Conservation (phyloP, 1,284 basidiomycete species). For the Leccinum griseonigrum region DNA sequence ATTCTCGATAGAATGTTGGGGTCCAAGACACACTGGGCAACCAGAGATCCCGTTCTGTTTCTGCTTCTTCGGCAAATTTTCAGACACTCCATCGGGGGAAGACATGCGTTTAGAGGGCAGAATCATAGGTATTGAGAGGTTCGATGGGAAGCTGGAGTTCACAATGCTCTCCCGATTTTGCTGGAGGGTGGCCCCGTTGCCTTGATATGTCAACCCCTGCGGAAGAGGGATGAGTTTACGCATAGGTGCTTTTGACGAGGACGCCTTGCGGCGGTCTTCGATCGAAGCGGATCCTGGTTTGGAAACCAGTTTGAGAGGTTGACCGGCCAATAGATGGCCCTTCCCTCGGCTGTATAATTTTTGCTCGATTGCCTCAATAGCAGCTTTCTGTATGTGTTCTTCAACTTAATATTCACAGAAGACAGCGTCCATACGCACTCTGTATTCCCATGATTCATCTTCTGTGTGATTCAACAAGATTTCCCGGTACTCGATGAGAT, state of each 20-base stretch:
- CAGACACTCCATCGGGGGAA: conserved; percentile 29
- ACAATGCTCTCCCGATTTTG: conserved; percentile 3
- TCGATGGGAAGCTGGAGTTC: neutral
- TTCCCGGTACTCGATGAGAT: conserved; percentile 65
- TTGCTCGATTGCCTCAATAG: conserved; percentile 65
- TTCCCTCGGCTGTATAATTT: conserved; percentile 54
- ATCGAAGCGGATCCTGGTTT: conserved; percentile 3
- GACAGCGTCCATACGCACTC: conserved; percentile 41
- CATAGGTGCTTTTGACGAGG: conserved; percentile 2
- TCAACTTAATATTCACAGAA: conserved; percentile 1
- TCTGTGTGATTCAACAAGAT: conserved; percentile 59
- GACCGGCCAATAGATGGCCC: conserved; percentile 52
- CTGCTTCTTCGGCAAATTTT: conserved; percentile 37
- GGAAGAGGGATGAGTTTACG: neutral
- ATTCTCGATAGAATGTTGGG: conserved; percentile 46
- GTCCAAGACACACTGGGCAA: conserved; percentile 48
- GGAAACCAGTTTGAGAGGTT: conserved; percentile 55
- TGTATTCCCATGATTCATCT: conserved; percentile 61
- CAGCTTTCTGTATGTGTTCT: conserved; percentile 45
- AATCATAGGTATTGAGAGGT: conserved; percentile 4
- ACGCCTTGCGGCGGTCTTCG: neutral
- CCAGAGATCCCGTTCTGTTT: conserved; percentile 26
- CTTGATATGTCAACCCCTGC: neutral
- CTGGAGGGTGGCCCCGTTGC: neutral
- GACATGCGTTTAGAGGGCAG: conserved; percentile 38